These are phyloP conservation scores for Rhynchosporium agropyri DNA, from an alignment of 2,329 filamentous ascomycete species.

Conservation along the genomic window DNA sequence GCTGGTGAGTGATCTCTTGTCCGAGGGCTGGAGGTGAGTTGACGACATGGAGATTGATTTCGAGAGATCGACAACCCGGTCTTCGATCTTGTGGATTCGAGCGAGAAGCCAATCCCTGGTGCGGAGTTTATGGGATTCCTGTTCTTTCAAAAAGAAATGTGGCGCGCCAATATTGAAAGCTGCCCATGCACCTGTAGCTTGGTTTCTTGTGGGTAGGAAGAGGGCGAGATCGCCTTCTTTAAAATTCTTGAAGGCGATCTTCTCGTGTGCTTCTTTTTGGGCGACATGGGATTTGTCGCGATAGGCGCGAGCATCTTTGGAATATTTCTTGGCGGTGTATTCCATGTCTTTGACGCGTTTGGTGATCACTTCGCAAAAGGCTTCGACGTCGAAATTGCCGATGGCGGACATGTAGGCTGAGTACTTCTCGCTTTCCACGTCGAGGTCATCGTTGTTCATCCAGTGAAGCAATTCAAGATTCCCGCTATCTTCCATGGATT, in stretches of 20 bases:
- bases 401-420: constrained; percentile 72
- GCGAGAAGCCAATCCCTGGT: constrained; percentile 95
- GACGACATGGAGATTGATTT: constrained; percentile 64
- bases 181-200: constrained; percentile 93
- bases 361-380: constrained; percentile 81
- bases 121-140: constrained; percentile 82
- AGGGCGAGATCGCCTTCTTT: constrained; percentile 59
- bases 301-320: constrained; percentile 83
- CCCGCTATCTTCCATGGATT: constrained; percentile 59
- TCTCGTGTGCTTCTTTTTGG: constrained; percentile 87
- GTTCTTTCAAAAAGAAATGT: constrained; percentile 94
- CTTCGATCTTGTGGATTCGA: constrained; percentile 86
- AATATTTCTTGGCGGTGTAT: constrained; percentile 88
- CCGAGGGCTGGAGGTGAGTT: constrained; percentile 40
- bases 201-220: constrained; percentile 92
- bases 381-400: constrained; percentile 79
- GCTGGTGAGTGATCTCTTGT: constrained; percentile 51
- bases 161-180: constrained; percentile 98
- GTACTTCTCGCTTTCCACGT: constrained; percentile 74
- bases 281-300: constrained; percentile 81
- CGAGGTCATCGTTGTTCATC: constrained; percentile 69
- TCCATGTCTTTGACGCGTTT: constrained; percentile 94
- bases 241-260: constrained; percentile 65
- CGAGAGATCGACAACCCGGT: constrained; percentile 89
- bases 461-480: constrained; percentile 80